Evolutionary conservation across 2,329 filamentous ascomycete genomes (phyloP).

Genomic region (Ascochyta lentis): DNA sequence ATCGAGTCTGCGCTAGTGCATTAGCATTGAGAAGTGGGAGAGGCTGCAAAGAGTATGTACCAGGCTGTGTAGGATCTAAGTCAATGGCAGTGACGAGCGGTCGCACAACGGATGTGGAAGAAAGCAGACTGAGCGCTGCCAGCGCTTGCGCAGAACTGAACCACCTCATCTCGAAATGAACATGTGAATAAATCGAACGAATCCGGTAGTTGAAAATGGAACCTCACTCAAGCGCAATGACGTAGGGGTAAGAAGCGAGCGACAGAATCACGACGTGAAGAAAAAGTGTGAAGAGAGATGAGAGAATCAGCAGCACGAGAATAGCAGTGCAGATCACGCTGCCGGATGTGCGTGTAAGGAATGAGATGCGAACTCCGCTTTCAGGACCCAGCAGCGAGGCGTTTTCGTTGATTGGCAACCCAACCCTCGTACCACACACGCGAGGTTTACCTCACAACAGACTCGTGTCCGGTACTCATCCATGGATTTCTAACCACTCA

Average conservation of each 20-base stretch:
- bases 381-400: neutral
- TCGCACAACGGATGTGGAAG: slow-evolving; percentile 24
- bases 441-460: neutral
- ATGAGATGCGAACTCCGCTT: slow-evolving; percentile 6
- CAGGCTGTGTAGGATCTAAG: slow-evolving; percentile 33
- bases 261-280: slow-evolving; percentile 1
- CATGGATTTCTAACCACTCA: neutral
- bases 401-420: slow-evolving; percentile 2
- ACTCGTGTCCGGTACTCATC: neutral
- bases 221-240: neutral
- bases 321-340: slow-evolving; percentile 4
- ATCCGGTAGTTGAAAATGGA: neutral
- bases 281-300: slow-evolving; percentile 2
- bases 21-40: neutral
- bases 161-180: slow-evolving; percentile 30
- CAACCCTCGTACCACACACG: neutral
- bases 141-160: slow-evolving; percentile 37
- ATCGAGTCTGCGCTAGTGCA: slow-evolving; percentile 49
- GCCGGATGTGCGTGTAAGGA: slow-evolving; percentile 2
- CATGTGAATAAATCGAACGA: slow-evolving; percentile 24
- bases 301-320: slow-evolving; percentile 4
- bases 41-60: slow-evolving; percentile 15
- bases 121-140: slow-evolving; percentile 34
- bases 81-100: slow-evolving; percentile 29
- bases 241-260: neutral